phyloP scores from a whole-genome alignment of 2,329 filamentous ascomycete species.

The Graphilbum ipis-grandicollis region DNA sequence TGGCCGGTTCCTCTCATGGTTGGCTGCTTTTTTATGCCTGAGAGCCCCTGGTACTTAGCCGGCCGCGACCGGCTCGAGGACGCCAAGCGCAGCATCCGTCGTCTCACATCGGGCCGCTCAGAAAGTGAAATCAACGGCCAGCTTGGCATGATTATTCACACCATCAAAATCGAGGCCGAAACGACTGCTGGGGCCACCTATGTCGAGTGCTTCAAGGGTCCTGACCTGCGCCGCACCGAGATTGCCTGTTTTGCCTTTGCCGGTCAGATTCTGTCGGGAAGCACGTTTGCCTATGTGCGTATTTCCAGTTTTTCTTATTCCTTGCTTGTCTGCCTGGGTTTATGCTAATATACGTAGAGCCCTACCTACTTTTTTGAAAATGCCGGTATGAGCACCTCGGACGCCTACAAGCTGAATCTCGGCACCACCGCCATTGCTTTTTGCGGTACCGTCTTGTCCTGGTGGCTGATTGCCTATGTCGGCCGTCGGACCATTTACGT shows the following conservation, averaged over 20 bases:
- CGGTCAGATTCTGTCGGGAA: constrained; percentile 23
- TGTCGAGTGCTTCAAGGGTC: constrained; percentile 28
- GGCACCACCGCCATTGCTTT: constrained; percentile 25
- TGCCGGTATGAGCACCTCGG: constrained; percentile 19
- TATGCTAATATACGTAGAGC: constrained; percentile 15
- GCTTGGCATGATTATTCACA: constrained; percentile 38
- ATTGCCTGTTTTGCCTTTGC: constrained; percentile 22
- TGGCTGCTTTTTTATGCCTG: constrained; percentile 9
- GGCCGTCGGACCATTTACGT: constrained; percentile 27
- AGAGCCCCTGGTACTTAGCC: constrained; percentile 24
- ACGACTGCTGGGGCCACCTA: constrained; percentile 21
- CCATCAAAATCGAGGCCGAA: constrained; percentile 36
- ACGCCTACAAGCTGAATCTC: constrained; percentile 21
- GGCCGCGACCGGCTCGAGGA: constrained; percentile 22
- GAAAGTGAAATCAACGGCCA: constrained; percentile 28
- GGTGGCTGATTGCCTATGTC: constrained; percentile 22
- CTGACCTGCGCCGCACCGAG: constrained; percentile 27
- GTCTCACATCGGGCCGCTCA: constrained; percentile 14
- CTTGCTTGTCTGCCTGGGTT: constrained; percentile 8
- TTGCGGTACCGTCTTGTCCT: constrained; percentile 24
- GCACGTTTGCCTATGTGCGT: constrained; percentile 8
- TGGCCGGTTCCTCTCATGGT: constrained; percentile 18
- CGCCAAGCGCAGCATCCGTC: constrained; percentile 20
- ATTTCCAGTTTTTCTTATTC: background rate
- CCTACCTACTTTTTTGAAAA: constrained; percentile 29